Percentiles rank a stretch among this genome's conserved stretches.
Evolutionary conservation across 2,329 filamentous ascomycete genomes (phyloP).

Genomic region (Corynespora cassiicola): DNA sequence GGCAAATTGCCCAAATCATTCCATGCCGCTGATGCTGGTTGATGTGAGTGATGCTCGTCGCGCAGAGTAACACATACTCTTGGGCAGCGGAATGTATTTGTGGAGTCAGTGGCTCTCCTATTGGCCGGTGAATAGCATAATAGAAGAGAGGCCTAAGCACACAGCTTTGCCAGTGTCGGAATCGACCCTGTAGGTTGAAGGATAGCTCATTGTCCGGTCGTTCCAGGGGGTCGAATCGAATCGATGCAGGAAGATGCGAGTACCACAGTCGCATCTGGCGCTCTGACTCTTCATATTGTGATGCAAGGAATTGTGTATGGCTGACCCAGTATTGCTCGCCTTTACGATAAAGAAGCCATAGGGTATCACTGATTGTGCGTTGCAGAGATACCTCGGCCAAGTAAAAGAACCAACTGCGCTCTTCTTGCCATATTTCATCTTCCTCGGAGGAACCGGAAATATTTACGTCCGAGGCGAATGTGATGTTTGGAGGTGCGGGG

Average conservation of each 20-base stretch:
- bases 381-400: slow-evolving; percentile 8
- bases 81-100: slow-evolving; percentile 2
- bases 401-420: slow-evolving; percentile 11
- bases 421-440: slow-evolving; percentile 3
- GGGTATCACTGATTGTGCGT: slow-evolving; percentile 6
- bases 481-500: slow-evolving; percentile 7
- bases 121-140: slow-evolving; percentile 6
- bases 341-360: slow-evolving; percentile 10
- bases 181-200: slow-evolving; percentile 10
- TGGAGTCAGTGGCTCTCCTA: neutral
- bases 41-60: slow-evolving; percentile 3
- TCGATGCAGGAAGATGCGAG: slow-evolving; percentile 8
- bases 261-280: slow-evolving; percentile 10
- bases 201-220: slow-evolving; percentile 8
- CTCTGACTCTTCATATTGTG: slow-evolving; percentile 7
- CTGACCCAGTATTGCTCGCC: slow-evolving; percentile 9
- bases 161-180: slow-evolving; percentile 7
- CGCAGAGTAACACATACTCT: slow-evolving; percentile 3
- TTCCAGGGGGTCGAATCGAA: slow-evolving; percentile 1
- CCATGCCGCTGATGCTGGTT: slow-evolving; percentile 9
- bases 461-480: neutral
- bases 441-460: neutral
- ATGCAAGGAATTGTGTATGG: slow-evolving; percentile 1
- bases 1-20: slow-evolving; percentile 7
- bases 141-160: slow-evolving; percentile 7